These are phyloP conservation scores for Boletales sp. DNA, from an alignment of 768 basidiomycete genomes.

Conservation along the genomic window DNA sequence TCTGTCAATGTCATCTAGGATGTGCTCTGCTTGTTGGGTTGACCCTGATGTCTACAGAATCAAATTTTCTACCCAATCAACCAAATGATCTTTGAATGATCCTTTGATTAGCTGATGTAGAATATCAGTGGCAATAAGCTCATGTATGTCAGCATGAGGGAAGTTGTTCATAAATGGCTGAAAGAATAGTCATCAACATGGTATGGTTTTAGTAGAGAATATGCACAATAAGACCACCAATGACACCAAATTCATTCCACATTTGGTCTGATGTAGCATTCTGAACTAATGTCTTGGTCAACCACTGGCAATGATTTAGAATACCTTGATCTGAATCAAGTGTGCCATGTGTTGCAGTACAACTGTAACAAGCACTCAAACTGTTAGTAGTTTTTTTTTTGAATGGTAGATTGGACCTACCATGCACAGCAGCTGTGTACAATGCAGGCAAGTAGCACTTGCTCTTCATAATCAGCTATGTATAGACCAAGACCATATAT, in stretches of 20 bases:
- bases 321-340: too few species aligned
- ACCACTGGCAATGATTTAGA: too few species aligned
- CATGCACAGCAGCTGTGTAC: too few species aligned
- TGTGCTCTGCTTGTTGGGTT: slow-evolving; percentile 4
- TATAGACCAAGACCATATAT: too few species aligned
- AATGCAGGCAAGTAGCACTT: too few species aligned
- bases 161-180: slow-evolving; percentile 35
- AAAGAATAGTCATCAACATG: not conserved
- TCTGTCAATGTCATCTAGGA: slow-evolving; percentile 31
- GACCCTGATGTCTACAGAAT: not conserved
- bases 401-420: too few species aligned
- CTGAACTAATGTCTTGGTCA: not conserved
- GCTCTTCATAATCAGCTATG: too few species aligned
- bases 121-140: slow-evolving; percentile 10
- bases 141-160: slow-evolving; percentile 31
- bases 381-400: too few species aligned
- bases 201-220: not conserved
- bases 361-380: too few species aligned
- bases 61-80: slow-evolving; percentile 5
- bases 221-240: slow-evolving; percentile 23
- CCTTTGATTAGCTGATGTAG: slow-evolving; percentile 7
- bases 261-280: slow-evolving; percentile 5
- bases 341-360: too few species aligned
- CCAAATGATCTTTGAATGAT: not conserved
- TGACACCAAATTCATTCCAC: slow-evolving; percentile 28